Evolutionary conservation across 768 basidiomycete genomes (phyloP), one percentile per base, ranked within the genome.

Genomic region (Porpolomopsis calyptriformis): DNA sequence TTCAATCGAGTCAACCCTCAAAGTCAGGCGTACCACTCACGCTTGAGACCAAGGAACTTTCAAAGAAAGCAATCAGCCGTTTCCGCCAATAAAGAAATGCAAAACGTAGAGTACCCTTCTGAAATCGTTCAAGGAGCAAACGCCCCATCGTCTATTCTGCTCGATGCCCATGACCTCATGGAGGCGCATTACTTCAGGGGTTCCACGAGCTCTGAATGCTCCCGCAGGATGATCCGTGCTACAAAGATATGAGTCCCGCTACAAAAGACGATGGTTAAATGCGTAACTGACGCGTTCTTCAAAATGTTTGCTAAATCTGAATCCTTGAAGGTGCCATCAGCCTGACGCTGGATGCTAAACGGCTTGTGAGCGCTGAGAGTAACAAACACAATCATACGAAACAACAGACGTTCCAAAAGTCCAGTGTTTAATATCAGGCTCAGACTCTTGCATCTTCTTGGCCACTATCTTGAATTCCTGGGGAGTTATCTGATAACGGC

Each of bases 111-210:
- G 44, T 49, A 72, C 76, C 70, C 72, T 79, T 46, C 87, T 69
- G 64, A 91, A 91, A 49, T 90, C 87, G 51, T 91, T 91, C 50
- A 91, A 59, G 1, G 82, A 80, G 57, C 87, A 90, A 16, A 82
- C 78, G 39, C 86, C 87, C 87, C 87, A 92, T 18, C 57, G 52
- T 24, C 88, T 74, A 56, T 76, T 82, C 47, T 81, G 71, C 53
- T 84, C 78, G 38, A 91, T 89, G 34, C 85, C 85, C 84, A 91
- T 83, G 33, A 89, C 69, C 58, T 92, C 89, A 50, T 88, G 75
- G 20, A 88, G 56, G 35, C 73, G 77, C 80, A 90, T 84, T 39
- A 73, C 61, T n/a, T 61, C 59, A 39, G 88, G 88, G 2, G 83
- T 88, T 4, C 82, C 77, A 16, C 83, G 76, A 18, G 87, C 88